These are phyloP conservation scores for Candida dubliniensis DNA, from an alignment of 1,139 yeast genomes.

Conservation along the genomic window DNA sequence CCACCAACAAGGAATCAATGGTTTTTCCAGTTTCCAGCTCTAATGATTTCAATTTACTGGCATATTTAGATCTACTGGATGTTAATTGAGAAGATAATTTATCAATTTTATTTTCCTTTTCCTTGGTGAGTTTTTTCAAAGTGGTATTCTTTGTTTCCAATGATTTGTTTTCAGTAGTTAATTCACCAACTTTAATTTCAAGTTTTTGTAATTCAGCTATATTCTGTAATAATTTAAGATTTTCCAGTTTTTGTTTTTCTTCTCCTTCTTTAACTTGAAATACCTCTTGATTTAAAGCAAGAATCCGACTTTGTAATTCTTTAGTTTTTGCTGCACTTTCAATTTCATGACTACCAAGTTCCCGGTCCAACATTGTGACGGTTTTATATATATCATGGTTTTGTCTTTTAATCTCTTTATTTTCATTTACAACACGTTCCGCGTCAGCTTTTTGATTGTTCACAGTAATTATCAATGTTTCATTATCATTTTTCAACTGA, in stretches of 20 bases:
- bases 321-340: background rate
- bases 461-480: background rate
- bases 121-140: slow-evolving; percentile 6
- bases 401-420: background rate
- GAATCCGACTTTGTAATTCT: background rate
- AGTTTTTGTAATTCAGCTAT: background rate
- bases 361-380: background rate
- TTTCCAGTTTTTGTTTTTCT: background rate
- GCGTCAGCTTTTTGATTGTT: background rate
- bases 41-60: slow-evolving; percentile 6
- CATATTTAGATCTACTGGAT: slow-evolving; percentile 7
- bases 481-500: background rate
- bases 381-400: background rate
- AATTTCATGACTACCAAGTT: background rate
- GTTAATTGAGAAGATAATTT: slow-evolving; percentile 8
- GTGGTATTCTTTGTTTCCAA: slow-evolving; percentile 6
- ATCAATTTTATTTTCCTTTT: slow-evolving; percentile 6
- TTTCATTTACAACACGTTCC: background rate
- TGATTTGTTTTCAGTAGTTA: background rate
- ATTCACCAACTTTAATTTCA: background rate
- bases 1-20: slow-evolving; percentile 8
- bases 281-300: background rate
- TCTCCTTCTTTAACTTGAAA: slow-evolving; percentile 2
- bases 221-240: background rate
- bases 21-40: slow-evolving; percentile 8